Base-by-base conservation (phyloP, 192 early-diverging fungal genomes). In the Lunasporangiospora selenospora region DNA sequence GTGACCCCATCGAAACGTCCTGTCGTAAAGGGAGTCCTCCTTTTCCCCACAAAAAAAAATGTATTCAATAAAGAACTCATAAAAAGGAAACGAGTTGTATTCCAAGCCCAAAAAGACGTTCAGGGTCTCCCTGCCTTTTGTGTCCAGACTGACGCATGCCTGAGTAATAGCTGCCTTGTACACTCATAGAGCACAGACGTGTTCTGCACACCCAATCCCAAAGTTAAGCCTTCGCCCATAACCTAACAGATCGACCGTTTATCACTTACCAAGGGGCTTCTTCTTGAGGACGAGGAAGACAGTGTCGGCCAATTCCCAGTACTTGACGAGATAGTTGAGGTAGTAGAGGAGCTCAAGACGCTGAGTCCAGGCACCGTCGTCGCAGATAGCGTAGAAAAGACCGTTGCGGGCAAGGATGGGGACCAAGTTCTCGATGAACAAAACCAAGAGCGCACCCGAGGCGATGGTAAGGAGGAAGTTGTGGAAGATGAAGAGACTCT, bases 251-350 rank as follows among this genome's bases (percentile, higher is more conserved):
- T n/a, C n/a, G n/a, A n/a, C n/a, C n/a, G 16, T 29, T 1, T 18
- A 27, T 33, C 34, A 73, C 76, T 42, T 79, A 86, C 84, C 86
- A 49, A 93, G 84, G 18, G 85, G 83, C 88, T 92, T 94, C 87
- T 90, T 91, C 78, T 86, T 91, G 31, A 90, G 75, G 18, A 88
- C 92, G 24, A 94, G 81, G 80, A 97, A 97, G 23, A 94, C 77
- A 15, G 94, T 97, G 71, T 95, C 94, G 46, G 83, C 77, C 55
- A 97, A 83, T 77, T 96, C 94, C 82, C 89, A 88, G 82, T 91
- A 94, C 80, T 96, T 96, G 75, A 92, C 88, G 41, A 94, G 83
- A 77, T 95, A 95, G 83, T 96, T 96, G 59, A 96, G 81, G 73
- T 92, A 95, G 83, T 95, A 96, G 13, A 91, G 79, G 43, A 92